Evolutionary conservation across 306 rosid genomes (phyloP).

Genomic region (Acmispon strigosus): DNA sequence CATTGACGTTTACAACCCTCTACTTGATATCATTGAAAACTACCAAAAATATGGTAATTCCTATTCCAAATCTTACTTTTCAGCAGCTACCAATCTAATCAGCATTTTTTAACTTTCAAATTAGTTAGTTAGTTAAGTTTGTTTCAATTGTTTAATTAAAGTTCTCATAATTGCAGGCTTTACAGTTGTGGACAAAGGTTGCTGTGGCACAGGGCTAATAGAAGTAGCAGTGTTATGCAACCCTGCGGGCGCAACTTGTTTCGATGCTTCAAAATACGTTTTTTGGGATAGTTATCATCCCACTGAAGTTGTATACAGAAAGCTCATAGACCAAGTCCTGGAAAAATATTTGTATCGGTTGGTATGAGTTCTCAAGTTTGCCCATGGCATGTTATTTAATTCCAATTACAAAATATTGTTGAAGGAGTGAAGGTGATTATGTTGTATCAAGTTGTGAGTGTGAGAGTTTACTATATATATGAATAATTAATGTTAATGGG

Average conservation of each 20-base stretch:
- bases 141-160: neutral
- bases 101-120: neutral
- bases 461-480: neutral
- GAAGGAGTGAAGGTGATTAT: neutral
- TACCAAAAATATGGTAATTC: constrained; percentile 38
- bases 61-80: neutral
- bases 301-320: constrained; percentile 39
- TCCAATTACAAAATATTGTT: neutral
- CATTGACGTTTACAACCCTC: constrained; percentile 53
- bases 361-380: neutral
- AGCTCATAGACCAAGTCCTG: constrained; percentile 18
- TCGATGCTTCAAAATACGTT: constrained; percentile 19
- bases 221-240: constrained; percentile 63
- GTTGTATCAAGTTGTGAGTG: neutral
- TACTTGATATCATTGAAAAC: constrained; percentile 45
- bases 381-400: neutral
- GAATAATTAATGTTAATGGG: neutral
- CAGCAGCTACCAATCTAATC: neutral
- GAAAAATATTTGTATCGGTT: neutral
- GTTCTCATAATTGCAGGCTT: constrained; percentile 30
- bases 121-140: neutral
- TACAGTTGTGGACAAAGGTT: constrained; percentile 41
- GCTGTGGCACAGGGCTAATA: constrained; percentile 63
- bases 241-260: constrained; percentile 30
- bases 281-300: constrained; percentile 91